Base-by-base conservation (phyloP, 352 stramenopile genomes). In the Globisporangium radiosum region DNA sequence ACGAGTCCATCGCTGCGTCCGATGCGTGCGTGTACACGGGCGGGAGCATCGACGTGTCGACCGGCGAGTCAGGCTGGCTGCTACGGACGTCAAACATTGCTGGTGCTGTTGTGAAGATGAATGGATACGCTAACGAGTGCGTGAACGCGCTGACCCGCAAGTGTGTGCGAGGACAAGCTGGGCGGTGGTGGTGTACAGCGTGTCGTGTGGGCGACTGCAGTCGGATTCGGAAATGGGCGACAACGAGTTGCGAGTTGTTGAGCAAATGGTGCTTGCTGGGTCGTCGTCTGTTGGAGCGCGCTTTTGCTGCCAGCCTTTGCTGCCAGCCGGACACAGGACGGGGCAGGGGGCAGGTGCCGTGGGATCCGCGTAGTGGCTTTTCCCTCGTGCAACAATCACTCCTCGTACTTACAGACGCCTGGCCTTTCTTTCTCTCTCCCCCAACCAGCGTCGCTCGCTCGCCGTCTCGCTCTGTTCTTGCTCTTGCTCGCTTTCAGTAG, bases 41-140 rank as follows among this genome's bases (percentile, higher is more conserved):
- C 7, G 78, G 78, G 53, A 90, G 85, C 76, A 88, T 90, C 64
- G 75, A 75, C 44, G 81, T 82, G 57, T 90, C 81, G 57, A 90
- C 76, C 33, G 81, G 81, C 58, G 81, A 90, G 52, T 81, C 72
- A 11, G 78, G 76, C 48, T 76, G 66, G 47, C 57, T 59, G 59
- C 33, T 65, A 53, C 59, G 59, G 15, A 37, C 53, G 59, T 65
- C 59, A 43, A 66, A 62, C 60, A 70, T 60, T 37, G 3, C 15
- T 17, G 7, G 49, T 7, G 45, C 38, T 36, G 25, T 17, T 15
- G 39, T 50, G 45, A 11, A 14, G 40, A 44, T 44, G 25, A 33
- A 33, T 33, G 47, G 47, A 36, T 52, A 36, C 37, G 14, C 6
- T 33, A 33, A 33, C 25, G 25, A 33, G 25, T 33, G 25, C 25